Base-by-base conservation (phyloP, 306 rosid species). In the Lathyrus tuberosus region DNA sequence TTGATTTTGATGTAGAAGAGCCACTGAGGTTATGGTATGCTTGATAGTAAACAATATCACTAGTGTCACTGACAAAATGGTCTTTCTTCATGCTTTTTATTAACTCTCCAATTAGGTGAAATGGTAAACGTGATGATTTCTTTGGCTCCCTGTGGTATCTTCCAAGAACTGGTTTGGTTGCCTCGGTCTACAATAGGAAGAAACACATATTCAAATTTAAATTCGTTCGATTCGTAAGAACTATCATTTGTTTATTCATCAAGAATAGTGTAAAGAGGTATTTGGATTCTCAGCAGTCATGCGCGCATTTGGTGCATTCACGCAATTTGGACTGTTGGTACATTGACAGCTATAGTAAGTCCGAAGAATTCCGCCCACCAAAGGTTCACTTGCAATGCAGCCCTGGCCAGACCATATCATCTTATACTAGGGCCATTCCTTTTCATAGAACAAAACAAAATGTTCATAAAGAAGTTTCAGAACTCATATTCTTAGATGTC, bases 1-100 rank as follows among this genome's bases (percentile, higher is more conserved):
- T 35, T 67, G 67, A 44, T 28, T 75, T 43, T 65, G 73, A 66
- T 59, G 78, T 40, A 5, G 86, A 77, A 40, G 88, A 72, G 69
- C 74, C 80, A 17, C 69, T 35, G 41, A 85, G 78, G 33, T 79
- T 37, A 73, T 88, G 74, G 68, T 94, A 95, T 33, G 92, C 84
- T 80, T 91, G 85, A 62, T 94, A 94, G 80, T 91, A 94, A 28
- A 94, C 96, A 74, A 94, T 65, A 72, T 91, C 96, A 53, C 99
- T 96, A 8, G 86, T 72, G 71, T 91, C 95, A 69, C 87, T 89
- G 13, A 94, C 99, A 74, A 57, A 94, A 76, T 94, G 99, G 69
- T 94, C 99, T 59, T 80, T 81, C 74, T 71, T 85, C 84, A 91
- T 12, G 89, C 99, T 94, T 84, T 49, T 83, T 28, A 85, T 31